A percentile compares a stretch with the other conserved stretches of the same genome.
Evolutionary conservation across 768 basidiomycete genomes (phyloP).

Genomic region (Fomitopsis serialis): DNA sequence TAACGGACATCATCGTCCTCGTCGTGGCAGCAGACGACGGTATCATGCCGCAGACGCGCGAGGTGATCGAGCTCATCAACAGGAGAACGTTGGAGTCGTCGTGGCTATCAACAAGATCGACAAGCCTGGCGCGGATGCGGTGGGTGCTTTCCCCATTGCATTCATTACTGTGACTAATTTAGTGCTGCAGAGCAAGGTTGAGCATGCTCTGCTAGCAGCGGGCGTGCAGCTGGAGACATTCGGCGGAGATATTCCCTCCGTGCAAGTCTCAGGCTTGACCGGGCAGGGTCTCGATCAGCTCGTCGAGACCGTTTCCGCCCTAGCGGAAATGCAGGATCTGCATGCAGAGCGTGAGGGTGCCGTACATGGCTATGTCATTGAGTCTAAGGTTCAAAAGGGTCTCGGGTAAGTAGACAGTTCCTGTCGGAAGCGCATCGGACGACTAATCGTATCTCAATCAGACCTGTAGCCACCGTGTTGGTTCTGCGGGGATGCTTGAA

Average conservation of each 20-base stretch:
- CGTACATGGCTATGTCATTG: constrained; percentile 80
- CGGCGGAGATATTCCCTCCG: constrained; percentile 88
- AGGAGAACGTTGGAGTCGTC: constrained; percentile 78
- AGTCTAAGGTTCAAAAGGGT: constrained; percentile 86
- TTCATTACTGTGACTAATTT: no score
- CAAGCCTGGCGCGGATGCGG: constrained; percentile 79
- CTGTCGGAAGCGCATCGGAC: background rate
- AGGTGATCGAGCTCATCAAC: constrained; percentile 88
- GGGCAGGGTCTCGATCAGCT: constrained; percentile 82
- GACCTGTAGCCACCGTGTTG: constrained; percentile 87
- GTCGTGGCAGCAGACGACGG: constrained; percentile 99
- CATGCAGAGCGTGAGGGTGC: constrained; percentile 73
- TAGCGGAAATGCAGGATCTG: constrained; percentile 91
- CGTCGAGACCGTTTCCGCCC: constrained; percentile 81
- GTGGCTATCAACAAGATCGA: constrained; percentile 97
- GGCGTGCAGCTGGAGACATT: constrained; percentile 81
- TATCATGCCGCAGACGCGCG: constrained; percentile 97
- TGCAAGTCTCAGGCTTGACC: constrained; percentile 87
- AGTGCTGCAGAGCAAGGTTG: constrained; percentile 61
- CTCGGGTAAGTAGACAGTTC: constrained; percentile 64
- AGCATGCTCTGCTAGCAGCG: constrained; percentile 73
- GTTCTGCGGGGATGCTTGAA: constrained; percentile 76
- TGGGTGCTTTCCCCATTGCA: constrained; percentile 41
- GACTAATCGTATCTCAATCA: background rate
- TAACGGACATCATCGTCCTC: constrained; percentile 92